Conservation (phyloP, 2,329 filamentous ascomycete genomes). For the Paraphoma chrysanthemicola region DNA sequence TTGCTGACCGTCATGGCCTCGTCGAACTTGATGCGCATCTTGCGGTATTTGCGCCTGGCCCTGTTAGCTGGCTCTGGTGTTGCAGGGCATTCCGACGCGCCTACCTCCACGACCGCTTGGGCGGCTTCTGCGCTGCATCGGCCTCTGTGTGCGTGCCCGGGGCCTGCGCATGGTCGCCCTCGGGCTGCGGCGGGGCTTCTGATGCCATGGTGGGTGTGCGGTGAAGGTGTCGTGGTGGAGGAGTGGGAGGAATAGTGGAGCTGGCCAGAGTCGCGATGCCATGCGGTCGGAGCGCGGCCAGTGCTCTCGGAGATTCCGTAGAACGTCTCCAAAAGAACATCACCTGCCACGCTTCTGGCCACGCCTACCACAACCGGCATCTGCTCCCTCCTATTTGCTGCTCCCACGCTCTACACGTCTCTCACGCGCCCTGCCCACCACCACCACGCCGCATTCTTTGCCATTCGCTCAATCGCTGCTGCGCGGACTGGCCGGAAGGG, state of each 20-base stretch:
- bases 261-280: conserved; percentile 1
- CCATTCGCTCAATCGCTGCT: conserved; percentile 31
- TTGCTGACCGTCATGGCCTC: conserved; percentile 81
- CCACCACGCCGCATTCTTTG: conserved; percentile 15
- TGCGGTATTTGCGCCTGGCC: conserved; percentile 84
- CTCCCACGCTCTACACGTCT: not conserved
- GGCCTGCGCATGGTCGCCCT: conserved; percentile 12
- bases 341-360: conserved; percentile 18
- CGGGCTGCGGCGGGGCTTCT: conserved; percentile 22
- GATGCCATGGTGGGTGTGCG: conserved; percentile 33
- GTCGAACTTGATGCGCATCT: conserved; percentile 83
- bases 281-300: conserved; percentile 3
- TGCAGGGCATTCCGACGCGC: conserved; percentile 4
- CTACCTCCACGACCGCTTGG: conserved; percentile 50
- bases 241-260: not conserved
- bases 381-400: conserved; percentile 7
- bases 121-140: conserved; percentile 34
- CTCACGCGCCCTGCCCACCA: conserved; percentile 3
- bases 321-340: conserved; percentile 7
- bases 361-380: conserved; percentile 11
- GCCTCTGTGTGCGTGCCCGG: conserved; percentile 18
- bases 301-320: conserved; percentile 6
- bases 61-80: conserved; percentile 15
- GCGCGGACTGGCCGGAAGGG: conserved; percentile 38
- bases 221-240: conserved; percentile 4